A percentile compares a stretch with the other conserved stretches of the same genome.
phyloP scores from a whole-genome alignment of 305 asterid genomes.

The Solanum hybrid region DNA sequence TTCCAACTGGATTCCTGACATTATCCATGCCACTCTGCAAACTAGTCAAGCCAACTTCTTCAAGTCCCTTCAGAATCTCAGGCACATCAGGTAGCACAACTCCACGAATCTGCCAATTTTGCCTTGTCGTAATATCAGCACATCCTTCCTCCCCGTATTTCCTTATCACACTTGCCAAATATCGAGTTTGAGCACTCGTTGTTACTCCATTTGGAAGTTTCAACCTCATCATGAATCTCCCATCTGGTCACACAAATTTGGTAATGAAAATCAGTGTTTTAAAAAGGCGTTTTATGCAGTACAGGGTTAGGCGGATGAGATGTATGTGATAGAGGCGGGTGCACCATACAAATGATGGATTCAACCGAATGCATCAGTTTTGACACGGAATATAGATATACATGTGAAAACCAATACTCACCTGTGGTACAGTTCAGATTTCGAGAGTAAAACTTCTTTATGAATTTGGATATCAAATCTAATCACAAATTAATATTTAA shows the following conservation, averaged over 20 bases:
- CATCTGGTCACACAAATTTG: slow-evolving; percentile 35
- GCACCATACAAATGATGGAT: not conserved
- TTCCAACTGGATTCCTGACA: slow-evolving; percentile 91
- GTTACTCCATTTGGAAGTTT: slow-evolving; percentile 96
- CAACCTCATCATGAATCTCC: slow-evolving; percentile 93
- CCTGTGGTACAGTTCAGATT: not conserved
- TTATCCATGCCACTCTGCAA: slow-evolving; percentile 99
- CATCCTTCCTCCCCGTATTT: slow-evolving; percentile 84
- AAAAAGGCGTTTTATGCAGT: not conserved
- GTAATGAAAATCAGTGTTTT: not conserved
- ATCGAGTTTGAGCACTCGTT: slow-evolving; percentile 78
- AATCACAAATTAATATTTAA: not conserved
- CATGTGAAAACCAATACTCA: not conserved
- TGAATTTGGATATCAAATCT: not conserved
- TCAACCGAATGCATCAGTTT: not conserved
- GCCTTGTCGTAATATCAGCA: slow-evolving; percentile 88
- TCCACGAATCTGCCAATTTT: slow-evolving; percentile 95
- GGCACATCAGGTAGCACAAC: slow-evolving; percentile 85
- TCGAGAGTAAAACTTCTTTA: not conserved
- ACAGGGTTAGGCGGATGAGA: not conserved
- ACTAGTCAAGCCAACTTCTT: slow-evolving; percentile 82
- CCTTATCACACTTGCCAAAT: slow-evolving; percentile 65
- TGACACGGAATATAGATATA: not conserved
- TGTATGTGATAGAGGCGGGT: not conserved
- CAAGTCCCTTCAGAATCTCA: slow-evolving; percentile 68